A percentile compares a stretch with the other conserved stretches of the same genome.
phyloP scores from a whole-genome alignment of 1,284 basidiomycete species.

The Trametes hirsuta region DNA sequence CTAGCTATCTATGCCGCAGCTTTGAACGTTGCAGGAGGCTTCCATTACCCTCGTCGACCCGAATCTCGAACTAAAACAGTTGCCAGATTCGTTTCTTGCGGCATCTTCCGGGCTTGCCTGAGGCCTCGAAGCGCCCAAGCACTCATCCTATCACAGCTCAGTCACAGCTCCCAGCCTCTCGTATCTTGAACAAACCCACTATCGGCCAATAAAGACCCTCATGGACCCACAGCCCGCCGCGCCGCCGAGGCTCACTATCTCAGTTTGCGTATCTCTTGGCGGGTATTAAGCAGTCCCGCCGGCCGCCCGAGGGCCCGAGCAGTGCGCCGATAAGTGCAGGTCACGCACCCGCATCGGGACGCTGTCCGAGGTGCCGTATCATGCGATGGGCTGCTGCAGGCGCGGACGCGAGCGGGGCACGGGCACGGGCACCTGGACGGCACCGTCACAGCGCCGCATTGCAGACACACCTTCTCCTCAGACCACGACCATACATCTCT shows the following conservation, averaged over 20 bases:
- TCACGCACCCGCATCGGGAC: slow-evolving; percentile 17
- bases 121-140: neutral
- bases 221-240: slow-evolving; percentile 2
- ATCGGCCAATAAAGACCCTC: slow-evolving; percentile 8
- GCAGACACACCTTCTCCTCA: slow-evolving; percentile 9
- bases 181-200: neutral
- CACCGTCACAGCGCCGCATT: slow-evolving; percentile 8
- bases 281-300: neutral
- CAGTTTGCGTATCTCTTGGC: too few species aligned
- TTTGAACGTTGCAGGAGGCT: too few species aligned
- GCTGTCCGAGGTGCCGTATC: slow-evolving; percentile 17
- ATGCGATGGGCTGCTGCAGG: slow-evolving; percentile 1
- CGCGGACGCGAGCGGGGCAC: slow-evolving; percentile 3
- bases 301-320: too few species aligned
- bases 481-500: slow-evolving; percentile 4
- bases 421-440: too few species aligned
- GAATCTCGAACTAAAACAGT: too few species aligned
- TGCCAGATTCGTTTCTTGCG: neutral
- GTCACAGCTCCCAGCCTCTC: neutral
- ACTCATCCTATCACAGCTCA: neutral
- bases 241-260: neutral
- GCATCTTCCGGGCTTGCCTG: neutral
- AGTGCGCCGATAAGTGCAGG: slow-evolving; percentile 6
- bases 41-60: too few species aligned
- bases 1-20: too few species aligned